phyloP scores from a whole-genome alignment of 1,284 basidiomycete species.

The Naganishia liquefaciens region DNA sequence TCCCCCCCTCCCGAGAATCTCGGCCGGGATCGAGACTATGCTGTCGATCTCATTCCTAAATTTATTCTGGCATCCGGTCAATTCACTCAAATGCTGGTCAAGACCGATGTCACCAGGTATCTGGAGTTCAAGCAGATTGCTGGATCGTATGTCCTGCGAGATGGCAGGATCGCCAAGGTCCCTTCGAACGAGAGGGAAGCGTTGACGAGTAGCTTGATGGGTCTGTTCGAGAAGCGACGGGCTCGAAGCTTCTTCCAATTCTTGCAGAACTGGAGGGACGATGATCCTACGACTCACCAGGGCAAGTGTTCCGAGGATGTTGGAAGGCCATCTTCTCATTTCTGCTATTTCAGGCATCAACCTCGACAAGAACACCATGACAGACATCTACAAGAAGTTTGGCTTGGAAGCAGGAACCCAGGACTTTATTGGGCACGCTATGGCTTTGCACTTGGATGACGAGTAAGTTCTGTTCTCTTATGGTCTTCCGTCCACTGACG shows the following conservation, averaged over 20 bases:
- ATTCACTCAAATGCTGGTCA: slow-evolving; percentile 96
- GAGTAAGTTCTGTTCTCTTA: slow-evolving; percentile 64
- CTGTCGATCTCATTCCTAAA: slow-evolving; percentile 89
- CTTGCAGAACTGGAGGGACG: slow-evolving; percentile 91
- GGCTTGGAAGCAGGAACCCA: slow-evolving; percentile 96
- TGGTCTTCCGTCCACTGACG: not conserved
- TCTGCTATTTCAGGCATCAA: slow-evolving; percentile 64
- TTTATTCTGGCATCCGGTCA: slow-evolving; percentile 99
- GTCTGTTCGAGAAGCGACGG: slow-evolving; percentile 95
- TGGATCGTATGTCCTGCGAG: slow-evolving; percentile 95
- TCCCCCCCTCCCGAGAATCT: slow-evolving; percentile 68
- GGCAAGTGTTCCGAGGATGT: slow-evolving; percentile 58
- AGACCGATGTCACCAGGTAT: slow-evolving; percentile 98
- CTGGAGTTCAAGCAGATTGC: slow-evolving; percentile 99
- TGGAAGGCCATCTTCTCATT: not conserved
- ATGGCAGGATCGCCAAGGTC: slow-evolving; percentile 96
- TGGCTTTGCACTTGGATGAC: slow-evolving; percentile 97
- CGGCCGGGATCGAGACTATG: slow-evolving; percentile 92
- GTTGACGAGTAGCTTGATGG: slow-evolving; percentile 91
- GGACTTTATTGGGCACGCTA: slow-evolving; percentile 99
- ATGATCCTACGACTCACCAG: slow-evolving; percentile 92
- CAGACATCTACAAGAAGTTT: slow-evolving; percentile 92
- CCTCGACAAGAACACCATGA: slow-evolving; percentile 86
- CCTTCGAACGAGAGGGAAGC: slow-evolving; percentile 98
- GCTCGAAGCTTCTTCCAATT: slow-evolving; percentile 99